Base-by-base conservation (phyloP, 345 rosid species). In the Arabidopsis suecica region DNA sequence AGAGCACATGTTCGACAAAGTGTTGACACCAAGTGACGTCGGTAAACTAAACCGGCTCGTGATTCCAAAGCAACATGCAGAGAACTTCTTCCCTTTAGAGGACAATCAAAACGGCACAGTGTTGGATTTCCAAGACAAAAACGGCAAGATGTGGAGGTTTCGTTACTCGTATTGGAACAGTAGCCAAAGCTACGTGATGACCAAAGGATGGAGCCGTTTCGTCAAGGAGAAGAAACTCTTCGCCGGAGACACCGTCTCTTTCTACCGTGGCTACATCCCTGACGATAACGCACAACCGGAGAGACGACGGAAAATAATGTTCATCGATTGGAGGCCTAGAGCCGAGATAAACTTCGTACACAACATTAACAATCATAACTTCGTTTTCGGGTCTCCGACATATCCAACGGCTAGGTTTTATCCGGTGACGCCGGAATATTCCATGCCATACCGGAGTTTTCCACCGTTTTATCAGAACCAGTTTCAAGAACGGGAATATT, bases 131-230 rank as follows among this genome's bases (percentile, higher is more conserved):
- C 90, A 89, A 77, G 98, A 93, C 79, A 78, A 76, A 34, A 82
- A 72, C 72, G 94, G 93, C 33, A 91, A 89, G 81, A 63, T 79
- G 6, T 91, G 96, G 97, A 81, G 86, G 75, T 88, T 93, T 80
- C 81, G 94, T 38, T 91, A 94, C 86, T 94, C 97, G 13, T 94
- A 89, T 75, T 91, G 97, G 97, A 88, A 80, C 69, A 89, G 94
- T 78, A 93, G 97, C 86, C 96, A 93, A 84, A 93, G 97, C 85
- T 93, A 93, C 56, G 97, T 91, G 33, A 91, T 93, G 94, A 93
- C 97, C 0, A 93, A 86, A 82, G 98, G 96, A 1, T 91, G 98
- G 97, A 91, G 86, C 84, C 89, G 91, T 41, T 93, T 93, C 65
- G 96, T 94, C 16, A 89, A 93, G 84, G 98, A 93, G 18, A 93